Evolutionary conservation across 2,329 filamentous ascomycete genomes (phyloP).

Genomic region (Fusarium bactridioides): DNA sequence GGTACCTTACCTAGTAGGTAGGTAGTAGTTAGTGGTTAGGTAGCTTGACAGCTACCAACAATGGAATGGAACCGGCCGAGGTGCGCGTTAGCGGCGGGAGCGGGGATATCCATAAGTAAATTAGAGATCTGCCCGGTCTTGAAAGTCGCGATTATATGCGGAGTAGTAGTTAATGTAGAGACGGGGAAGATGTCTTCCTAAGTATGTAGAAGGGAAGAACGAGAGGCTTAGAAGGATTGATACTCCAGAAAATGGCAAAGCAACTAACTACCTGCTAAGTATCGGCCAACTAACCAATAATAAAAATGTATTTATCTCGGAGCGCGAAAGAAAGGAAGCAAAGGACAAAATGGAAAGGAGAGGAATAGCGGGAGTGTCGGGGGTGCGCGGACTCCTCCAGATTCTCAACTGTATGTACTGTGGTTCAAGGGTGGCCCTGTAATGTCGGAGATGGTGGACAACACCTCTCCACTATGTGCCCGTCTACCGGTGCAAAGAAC

Average conservation of each 20-base stretch:
- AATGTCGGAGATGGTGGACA: conserved; percentile 39
- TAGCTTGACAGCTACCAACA: background rate
- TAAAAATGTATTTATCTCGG: background rate
- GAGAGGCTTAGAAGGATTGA: background rate
- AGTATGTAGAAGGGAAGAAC: background rate
- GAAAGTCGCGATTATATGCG: background rate
- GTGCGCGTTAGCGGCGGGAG: conserved; percentile 30
- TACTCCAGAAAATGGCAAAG: background rate
- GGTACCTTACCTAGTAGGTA: background rate
- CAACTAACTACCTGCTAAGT: background rate
- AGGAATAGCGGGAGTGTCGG: conserved; percentile 30
- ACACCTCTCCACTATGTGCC: conserved; percentile 31
- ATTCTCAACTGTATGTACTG: conserved; percentile 20
- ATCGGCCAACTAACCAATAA: background rate
- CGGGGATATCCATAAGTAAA: conserved; percentile 21
- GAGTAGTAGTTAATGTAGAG: background rate
- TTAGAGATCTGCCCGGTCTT: conserved; percentile 13
- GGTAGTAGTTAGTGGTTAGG: background rate
- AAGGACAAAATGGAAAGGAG: conserved; percentile 3
- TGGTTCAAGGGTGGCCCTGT: conserved; percentile 25
- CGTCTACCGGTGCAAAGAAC: conserved; percentile 22
- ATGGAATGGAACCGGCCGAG: conserved; percentile 18
- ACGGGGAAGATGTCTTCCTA: background rate
- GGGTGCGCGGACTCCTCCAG: conserved; percentile 33
- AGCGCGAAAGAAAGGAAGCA: conserved; percentile 3